Evolutionary conservation across 371 early-diverging fungal genomes (phyloP).

Genomic region (Mucor irregularis): DNA sequence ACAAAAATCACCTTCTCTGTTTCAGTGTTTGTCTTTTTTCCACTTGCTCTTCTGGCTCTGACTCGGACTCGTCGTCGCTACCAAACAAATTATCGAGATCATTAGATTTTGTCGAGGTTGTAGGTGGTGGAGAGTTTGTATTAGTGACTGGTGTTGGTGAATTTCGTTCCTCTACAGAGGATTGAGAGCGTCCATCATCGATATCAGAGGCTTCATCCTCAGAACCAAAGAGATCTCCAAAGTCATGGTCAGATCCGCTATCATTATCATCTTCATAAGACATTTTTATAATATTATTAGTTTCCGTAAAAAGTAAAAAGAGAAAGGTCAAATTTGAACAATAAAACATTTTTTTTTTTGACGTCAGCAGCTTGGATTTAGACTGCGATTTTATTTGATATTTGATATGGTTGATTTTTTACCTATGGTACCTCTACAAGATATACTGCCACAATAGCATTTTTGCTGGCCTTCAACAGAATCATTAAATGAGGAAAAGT

Average conservation of each 20-base stretch:
- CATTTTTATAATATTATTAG: not conserved
- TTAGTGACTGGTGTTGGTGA: not conserved
- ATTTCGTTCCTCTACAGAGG: constrained; percentile 23
- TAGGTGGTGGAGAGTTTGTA: not conserved
- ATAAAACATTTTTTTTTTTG: not conserved
- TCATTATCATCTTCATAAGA: constrained; percentile 11
- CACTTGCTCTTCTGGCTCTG: constrained; percentile 58
- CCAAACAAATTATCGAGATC: constrained; percentile 33
- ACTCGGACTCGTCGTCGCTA: constrained; percentile 36
- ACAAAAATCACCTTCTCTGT: constrained; percentile 58
- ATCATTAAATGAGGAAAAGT: constrained; percentile 67
- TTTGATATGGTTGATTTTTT: constrained; percentile 16
- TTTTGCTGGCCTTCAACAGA: constrained; percentile 61
- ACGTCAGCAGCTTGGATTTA: too few relatives aligned
- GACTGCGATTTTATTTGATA: not conserved
- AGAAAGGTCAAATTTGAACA: not conserved
- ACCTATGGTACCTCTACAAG: constrained; percentile 74
- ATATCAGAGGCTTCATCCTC: constrained; percentile 52
- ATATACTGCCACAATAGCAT: constrained; percentile 72
- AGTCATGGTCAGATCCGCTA: constrained; percentile 30
- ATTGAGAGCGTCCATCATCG: constrained; percentile 35
- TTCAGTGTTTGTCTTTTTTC: constrained; percentile 37
- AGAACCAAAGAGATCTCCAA: constrained; percentile 51
- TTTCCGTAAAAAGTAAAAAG: not conserved
- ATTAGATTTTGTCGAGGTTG: not conserved